Evolutionary conservation across 139 green algal genomes (phyloP), one percentile per base, ranked within the genome.

Genomic region (Ettlia oleoabundans): DNA sequence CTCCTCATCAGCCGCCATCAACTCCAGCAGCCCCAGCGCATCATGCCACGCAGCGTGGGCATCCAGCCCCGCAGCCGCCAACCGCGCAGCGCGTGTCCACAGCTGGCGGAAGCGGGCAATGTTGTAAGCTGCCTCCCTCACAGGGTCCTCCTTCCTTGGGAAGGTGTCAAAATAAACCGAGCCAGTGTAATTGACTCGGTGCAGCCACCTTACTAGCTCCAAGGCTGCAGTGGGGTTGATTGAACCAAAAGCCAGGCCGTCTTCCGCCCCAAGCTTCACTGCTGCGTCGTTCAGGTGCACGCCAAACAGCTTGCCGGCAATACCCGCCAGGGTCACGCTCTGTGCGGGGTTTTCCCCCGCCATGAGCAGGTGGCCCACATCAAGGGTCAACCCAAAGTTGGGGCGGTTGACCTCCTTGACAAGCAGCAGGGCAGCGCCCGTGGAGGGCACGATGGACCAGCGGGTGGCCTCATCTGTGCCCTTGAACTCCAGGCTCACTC

Each of bases 331-430:
- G 1, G 83, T 88, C 24, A 87, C 76, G 70, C 80, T 89, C 70
- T 93, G 89, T 4, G 89, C 89, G 0, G 89, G 88, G 79, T 91
- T 93, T 83, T 95, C 92, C 1, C 90, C 92, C 30, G 90, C 89
- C 83, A 92, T 85, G 0, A 94, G 74, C 82, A 93, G 37, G 85
- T 95, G 92, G 3, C 90, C 92, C 3, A 89, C 22, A 63, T 95
- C 92, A 13, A 95, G 73, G 5, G 90, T 95, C 33, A 95, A 72
- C 28, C 92, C 92, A 76, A 95, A 89, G 80, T 89, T 92, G 37
- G 83, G 69, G 0, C 86, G 76, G 63, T 58, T 62, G 6, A 92
- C 85, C 7, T 90, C 65, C 24, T 58, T 37, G 1, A 69, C 86
- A 38, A 93, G 83, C 76, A 90, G 63, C 74, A 92, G 71, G 24